Evolutionary conservation across 345 rosid species (phyloP), one percentile per base, ranked within the genome.

Genomic region (Populus tremula): DNA sequence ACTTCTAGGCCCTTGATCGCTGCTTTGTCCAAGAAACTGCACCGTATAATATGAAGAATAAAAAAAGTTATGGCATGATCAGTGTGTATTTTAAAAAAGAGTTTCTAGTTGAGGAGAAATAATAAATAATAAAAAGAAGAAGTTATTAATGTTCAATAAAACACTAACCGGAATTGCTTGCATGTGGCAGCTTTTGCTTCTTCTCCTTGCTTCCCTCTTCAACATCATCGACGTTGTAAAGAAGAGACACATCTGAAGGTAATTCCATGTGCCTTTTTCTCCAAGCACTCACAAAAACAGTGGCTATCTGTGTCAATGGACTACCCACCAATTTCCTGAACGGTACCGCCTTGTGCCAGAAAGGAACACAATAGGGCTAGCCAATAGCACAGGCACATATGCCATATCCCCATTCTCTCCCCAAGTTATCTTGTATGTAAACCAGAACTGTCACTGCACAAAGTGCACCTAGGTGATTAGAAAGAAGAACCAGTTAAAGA

Each of bases 401-500:
- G 0, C 99, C 99, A 65, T 96, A 96, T 0, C 99, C 99, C 94
- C 96, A 96, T 68, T 85, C 83, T 54, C 99, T 89, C 5, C 99
- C 99, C 38, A 89, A 17, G 65, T 92, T 81, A 79, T 96, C 99
- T 78, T 93, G 96, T 76, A 96, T 89, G 87, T 96, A 96, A 36
- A 96, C 94, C 54, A 96, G 94, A 11, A 96, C 69, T 12, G 99
- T 90, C 54, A 96, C 98, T 2, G 99, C 98, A 12, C 71, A 72
- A 5, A 96, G 91, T 14, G 98, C 86, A 4, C 99, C 99, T 33
- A 93, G 76, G 85, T 96, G 72, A 96, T 96, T 47, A 92, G 84
- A 86, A 96, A 96, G 82, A 93, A 96, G 92, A 96, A 93, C 90
- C 99, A 94, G 76, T 89, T 90, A 85, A 96, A 96, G 87, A 96